Base-by-base conservation (phyloP, 495 filamentous ascomycete genomes). In the Penicillium bialowiezense region DNA sequence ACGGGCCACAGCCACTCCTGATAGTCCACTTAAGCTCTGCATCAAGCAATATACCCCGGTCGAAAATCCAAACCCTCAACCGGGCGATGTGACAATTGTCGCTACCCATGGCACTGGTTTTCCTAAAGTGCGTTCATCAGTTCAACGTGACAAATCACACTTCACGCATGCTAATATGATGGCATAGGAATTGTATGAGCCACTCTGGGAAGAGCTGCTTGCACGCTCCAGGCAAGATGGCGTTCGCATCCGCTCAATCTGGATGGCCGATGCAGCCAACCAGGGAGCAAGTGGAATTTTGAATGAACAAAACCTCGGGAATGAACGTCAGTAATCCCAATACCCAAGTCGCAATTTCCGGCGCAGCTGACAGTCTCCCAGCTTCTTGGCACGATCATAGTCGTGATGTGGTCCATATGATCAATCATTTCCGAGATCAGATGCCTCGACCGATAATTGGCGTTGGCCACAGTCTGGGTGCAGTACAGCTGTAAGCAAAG, bases 391-490 rank as follows among this genome's bases (percentile, higher is more conserved):
- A 77, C 37, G 90, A 93, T 65, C 80, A 91, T 63, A 65, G 84
- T n/a, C 80, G 90, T 32, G 90, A 95, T 68, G 73, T 95, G 1
- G 71, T 89, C 10, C 77, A 85, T 55, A 78, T 92, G 71, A 69
- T 88, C 62, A 91, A 92, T 67, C 73, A 74, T 29, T 88, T 91
- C 64, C 84, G 85, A 14, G 58, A 69, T 2, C 55, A 83, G 40
- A 90, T 95, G 81, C 79, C 84, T 3, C 81, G 85, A 3, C 89
- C 90, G 1, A 61, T 93, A 5, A 67, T 92, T 44, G 89, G 88
- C 14, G 61, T 95, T 1, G 90, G 82, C 13, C 90, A 95, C 69
- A 89, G 84, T 57, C 86, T 88, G 76, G 90, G 90, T 55, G 85
- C 73, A 44, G 74, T 75, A 50, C 74, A 82, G 39, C 72, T 90